Evolutionary conservation across 352 stramenopile species (phyloP), one percentile per base, ranked within the genome.

Genomic region (Peronospora farinosa): DNA sequence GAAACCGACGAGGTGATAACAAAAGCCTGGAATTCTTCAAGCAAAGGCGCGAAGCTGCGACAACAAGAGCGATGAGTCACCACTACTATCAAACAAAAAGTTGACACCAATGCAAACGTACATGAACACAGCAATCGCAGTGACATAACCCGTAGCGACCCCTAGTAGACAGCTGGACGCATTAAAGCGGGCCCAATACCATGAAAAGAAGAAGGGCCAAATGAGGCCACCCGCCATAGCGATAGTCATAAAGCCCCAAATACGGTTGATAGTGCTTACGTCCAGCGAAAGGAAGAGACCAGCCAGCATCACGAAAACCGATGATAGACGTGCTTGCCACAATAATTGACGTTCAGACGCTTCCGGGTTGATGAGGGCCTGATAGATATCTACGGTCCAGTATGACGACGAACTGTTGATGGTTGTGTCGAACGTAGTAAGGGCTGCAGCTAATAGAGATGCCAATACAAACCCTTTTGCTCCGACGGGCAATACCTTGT

Each of bases 231-330:
- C 79, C 2, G 67, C 73, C 55, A 90, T 69, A 0, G 74, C 77
- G 46, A 90, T 85, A 10, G 77, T 86, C 63, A 88, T 84, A 48
- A 90, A 88, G 11, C 79, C 79, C 79, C 79, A 90, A 40, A 90
- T 79, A 23, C 69, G 74, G 50, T 90, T 90, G 65, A 90, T 88
- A 0, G 74, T 82, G 33, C 68, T 67, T 46, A 90, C 75, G 46
- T 86, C 54, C 11, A 90, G 60, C 30, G 79, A 90, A 21, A 87
- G 57, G 12, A 72, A 54, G 37, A 87, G 57, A 0, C 79, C 79
- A 19, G 58, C 57, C 5, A 83, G 28, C 74, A 90, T 84, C 23
- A 88, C 65, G 41, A 74, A 56, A 1, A 78, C 15, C 0, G 79
- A 84, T 2, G 77, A 86, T 7, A 76, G 25, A 1, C 79, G 72